A percentile compares a stretch with the other conserved stretches of the same genome.
phyloP scores from a whole-genome alignment of 228 moss, liverwort and hornwort genomes.

The Sphagnum magellanicum region DNA sequence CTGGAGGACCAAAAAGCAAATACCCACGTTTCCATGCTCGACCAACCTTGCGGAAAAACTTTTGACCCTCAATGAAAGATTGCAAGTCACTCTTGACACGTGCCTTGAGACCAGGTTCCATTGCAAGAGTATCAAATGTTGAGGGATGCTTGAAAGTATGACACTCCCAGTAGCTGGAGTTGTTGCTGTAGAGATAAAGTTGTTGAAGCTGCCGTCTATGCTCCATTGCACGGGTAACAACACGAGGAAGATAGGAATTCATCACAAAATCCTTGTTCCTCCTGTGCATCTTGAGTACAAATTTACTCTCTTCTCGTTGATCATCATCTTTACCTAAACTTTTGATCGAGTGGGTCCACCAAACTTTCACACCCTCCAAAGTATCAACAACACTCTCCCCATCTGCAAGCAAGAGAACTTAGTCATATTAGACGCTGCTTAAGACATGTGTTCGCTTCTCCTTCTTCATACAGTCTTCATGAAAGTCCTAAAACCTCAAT shows the following conservation, averaged over 20 bases:
- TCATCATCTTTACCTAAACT: slow-evolving; percentile 1
- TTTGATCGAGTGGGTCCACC: slow-evolving; percentile 13
- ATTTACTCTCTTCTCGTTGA: slow-evolving; percentile 13
- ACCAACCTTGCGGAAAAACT: slow-evolving; percentile 29
- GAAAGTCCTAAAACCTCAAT: neutral
- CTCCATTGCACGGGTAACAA: slow-evolving; percentile 13
- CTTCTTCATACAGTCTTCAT: too few relatives aligned
- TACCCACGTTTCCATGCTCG: slow-evolving; percentile 44
- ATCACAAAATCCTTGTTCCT: slow-evolving; percentile 27
- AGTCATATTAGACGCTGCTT: neutral
- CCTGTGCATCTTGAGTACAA: slow-evolving; percentile 25
- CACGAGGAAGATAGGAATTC: slow-evolving; percentile 18
- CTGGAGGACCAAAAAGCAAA: slow-evolving; percentile 32
- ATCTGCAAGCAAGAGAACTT: slow-evolving; percentile 8
- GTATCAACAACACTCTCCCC: slow-evolving; percentile 18
- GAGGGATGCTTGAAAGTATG: slow-evolving; percentile 41
- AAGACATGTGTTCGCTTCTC: neutral
- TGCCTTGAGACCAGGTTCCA: slow-evolving; percentile 31
- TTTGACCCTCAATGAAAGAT: slow-evolving; percentile 18
- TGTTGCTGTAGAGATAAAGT: slow-evolving; percentile 10
- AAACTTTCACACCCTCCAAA: slow-evolving; percentile 19
- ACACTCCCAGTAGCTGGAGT: neutral
- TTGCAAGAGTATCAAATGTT: slow-evolving; percentile 31
- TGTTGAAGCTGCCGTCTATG: slow-evolving; percentile 16
- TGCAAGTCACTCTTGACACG: slow-evolving; percentile 28